Evolutionary conservation across 2,329 filamentous ascomycete species (phyloP).

Genomic region (Cercospora nicotianae): DNA sequence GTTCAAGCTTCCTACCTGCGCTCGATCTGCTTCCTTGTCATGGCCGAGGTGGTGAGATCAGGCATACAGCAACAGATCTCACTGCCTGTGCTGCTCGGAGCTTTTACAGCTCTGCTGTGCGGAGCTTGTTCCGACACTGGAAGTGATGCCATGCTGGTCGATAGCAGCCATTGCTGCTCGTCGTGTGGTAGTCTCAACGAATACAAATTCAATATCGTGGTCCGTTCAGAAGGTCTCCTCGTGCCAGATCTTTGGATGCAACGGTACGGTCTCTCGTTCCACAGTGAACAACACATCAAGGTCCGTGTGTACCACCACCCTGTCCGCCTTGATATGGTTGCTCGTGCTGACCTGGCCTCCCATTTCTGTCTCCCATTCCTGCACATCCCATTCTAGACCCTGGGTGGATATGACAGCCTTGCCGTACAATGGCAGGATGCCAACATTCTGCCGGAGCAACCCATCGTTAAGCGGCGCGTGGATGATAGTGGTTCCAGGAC

Average conservation of each 20-base stretch:
- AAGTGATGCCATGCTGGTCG: neutral
- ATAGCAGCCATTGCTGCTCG: neutral
- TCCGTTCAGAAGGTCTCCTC: constrained; percentile 2
- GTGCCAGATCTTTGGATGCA: constrained; percentile 12
- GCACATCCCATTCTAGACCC: constrained; percentile 89
- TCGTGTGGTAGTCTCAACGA: neutral
- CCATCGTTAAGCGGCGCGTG: constrained; percentile 54
- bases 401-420: constrained; percentile 73
- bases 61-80: no score
- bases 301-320: constrained; percentile 44
- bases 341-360: constrained; percentile 52
- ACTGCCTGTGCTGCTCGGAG: neutral
- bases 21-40: neutral
- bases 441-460: constrained; percentile 74
- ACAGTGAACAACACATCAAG: constrained; percentile 52
- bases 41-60: neutral
- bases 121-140: neutral
- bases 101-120: neutral
- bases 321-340: constrained; percentile 48
- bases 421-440: constrained; percentile 82
- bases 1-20: neutral
- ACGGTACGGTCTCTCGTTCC: constrained; percentile 33
- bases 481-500: constrained; percentile 66
- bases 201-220: neutral
- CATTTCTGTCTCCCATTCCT: constrained; percentile 67